These are phyloP conservation scores for Zizania latifolia DNA, from an alignment of 176 grass and related monocot genomes.

Conservation along the genomic window DNA sequence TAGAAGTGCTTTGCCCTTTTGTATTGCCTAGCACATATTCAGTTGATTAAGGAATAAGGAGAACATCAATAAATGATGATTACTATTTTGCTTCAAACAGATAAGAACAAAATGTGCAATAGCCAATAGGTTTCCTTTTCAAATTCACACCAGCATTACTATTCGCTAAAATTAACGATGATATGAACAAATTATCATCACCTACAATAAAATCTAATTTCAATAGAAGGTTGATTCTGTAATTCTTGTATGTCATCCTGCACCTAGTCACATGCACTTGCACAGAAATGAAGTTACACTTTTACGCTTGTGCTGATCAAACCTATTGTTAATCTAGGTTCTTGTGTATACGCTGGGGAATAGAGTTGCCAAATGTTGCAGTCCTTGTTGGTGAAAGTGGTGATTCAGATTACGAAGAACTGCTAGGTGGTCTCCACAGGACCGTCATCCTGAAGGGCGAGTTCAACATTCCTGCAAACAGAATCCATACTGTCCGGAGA, in stretches of 20 bases:
- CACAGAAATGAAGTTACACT: background rate
- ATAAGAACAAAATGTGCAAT: background rate
- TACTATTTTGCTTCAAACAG: background rate
- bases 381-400: slow-evolving; percentile 83
- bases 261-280: background rate
- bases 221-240: background rate
- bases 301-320: background rate
- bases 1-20: background rate
- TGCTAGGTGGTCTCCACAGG: slow-evolving; percentile 74
- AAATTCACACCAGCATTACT: background rate
- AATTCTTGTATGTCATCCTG: background rate
- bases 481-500: slow-evolving; percentile 51
- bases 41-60: slow-evolving; percentile 11
- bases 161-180: background rate
- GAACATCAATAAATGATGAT: background rate
- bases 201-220: background rate
- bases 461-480: slow-evolving; percentile 56
- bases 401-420: slow-evolving; percentile 84
- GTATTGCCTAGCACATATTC: background rate
- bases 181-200: background rate
- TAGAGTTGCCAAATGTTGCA: slow-evolving; percentile 68
- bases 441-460: slow-evolving; percentile 82
- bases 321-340: slow-evolving; percentile 51
- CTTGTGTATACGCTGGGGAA: slow-evolving; percentile 85
- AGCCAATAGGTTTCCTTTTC: background rate